Conservation (phyloP, 495 filamentous ascomycete species). For the Talaromyces liani region DNA sequence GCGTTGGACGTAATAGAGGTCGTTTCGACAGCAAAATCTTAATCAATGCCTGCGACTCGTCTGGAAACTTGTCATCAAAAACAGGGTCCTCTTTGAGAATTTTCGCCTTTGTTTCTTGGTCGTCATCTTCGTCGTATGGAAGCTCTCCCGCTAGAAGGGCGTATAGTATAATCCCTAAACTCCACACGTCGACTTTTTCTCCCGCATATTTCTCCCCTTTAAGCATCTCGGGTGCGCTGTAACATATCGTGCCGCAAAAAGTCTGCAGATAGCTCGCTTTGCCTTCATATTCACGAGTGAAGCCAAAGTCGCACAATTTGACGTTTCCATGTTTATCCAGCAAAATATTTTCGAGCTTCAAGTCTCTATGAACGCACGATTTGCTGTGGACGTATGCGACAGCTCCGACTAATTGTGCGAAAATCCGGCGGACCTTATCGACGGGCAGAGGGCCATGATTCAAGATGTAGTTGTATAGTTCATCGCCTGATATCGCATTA, state of each 20-base stretch:
- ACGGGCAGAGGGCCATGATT: slow-evolving; percentile 75
- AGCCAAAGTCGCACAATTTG: slow-evolving; percentile 98
- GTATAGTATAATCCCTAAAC: slow-evolving; percentile 91
- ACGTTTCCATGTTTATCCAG: slow-evolving; percentile 97
- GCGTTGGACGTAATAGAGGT: slow-evolving; percentile 70
- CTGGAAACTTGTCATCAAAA: slow-evolving; percentile 72
- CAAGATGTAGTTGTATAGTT: slow-evolving; percentile 92
- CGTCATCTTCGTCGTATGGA: slow-evolving; percentile 93
- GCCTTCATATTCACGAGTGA: slow-evolving; percentile 94
- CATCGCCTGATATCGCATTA: slow-evolving; percentile 59
- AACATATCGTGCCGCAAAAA: slow-evolving; percentile 96
- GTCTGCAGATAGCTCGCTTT: slow-evolving; percentile 93
- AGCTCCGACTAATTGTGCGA: slow-evolving; percentile 91
- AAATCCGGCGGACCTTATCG: slow-evolving; percentile 90
- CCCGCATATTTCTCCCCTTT: slow-evolving; percentile 97
- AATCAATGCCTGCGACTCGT: slow-evolving; percentile 69
- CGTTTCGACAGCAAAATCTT: slow-evolving; percentile 78
- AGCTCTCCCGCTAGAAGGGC: slow-evolving; percentile 87
- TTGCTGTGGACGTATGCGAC: slow-evolving; percentile 94
- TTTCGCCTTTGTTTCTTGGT: slow-evolving; percentile 71
- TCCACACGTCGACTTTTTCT: slow-evolving; percentile 98
- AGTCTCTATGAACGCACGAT: slow-evolving; percentile 90
- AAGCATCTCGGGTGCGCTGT: slow-evolving; percentile 96
- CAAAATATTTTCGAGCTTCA: slow-evolving; percentile 96
- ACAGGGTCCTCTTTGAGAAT: slow-evolving; percentile 79